Base-by-base conservation (phyloP, 129 eudicot genomes). In the Deinandra increscens region DNA sequence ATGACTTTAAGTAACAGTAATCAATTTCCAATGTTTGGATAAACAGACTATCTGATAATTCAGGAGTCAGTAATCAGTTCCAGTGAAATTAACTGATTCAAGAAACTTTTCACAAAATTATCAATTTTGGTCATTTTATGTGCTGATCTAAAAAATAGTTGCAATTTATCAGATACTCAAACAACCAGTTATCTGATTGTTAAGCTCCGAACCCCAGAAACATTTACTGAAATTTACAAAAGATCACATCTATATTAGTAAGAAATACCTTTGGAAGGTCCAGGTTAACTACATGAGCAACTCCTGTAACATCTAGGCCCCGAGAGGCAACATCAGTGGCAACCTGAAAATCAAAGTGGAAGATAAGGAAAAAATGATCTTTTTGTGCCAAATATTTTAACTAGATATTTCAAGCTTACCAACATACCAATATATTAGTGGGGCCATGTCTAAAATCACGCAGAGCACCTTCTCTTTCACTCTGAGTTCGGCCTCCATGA, bases 301-400 rank as follows among this genome's bases (percentile, higher is more conserved):
- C 96, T 31, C 96, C 93, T 46, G 90, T 86, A 34, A 89, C 93
- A 74, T 89, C 96, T 66, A 89, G 81, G 64, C 96, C 96, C 33
- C 96, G 87, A 50, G 96, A 89, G 68, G 96, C 96, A 80, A 89
- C 92, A 72, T 89, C 96, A 14, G 96, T 89, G 20, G 96, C 96
- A 78, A 89, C 96, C 96, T 89, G 87, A 79, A 78, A 60, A 74
- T 63, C n/a, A 17, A 17, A 70, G 53, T 22, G 53, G 22, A 74
- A 51, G 29, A 61, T 5, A 6, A 8, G 36, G 8, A 34, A 29
- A 22, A 34, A 1, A 0, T 43, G 46, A 46, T 17, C 15, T 39
- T 62, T 29, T 37, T 3, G 48, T 58, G 29, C 29, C 7, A 58
- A 12, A 56, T 4, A 26, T 6, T 58, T 13, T 29, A 29, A 11